Evolutionary conservation across 129 eudicot species (phyloP), one percentile per base, ranked within the genome.

Genomic region (Calendula officinalis): DNA sequence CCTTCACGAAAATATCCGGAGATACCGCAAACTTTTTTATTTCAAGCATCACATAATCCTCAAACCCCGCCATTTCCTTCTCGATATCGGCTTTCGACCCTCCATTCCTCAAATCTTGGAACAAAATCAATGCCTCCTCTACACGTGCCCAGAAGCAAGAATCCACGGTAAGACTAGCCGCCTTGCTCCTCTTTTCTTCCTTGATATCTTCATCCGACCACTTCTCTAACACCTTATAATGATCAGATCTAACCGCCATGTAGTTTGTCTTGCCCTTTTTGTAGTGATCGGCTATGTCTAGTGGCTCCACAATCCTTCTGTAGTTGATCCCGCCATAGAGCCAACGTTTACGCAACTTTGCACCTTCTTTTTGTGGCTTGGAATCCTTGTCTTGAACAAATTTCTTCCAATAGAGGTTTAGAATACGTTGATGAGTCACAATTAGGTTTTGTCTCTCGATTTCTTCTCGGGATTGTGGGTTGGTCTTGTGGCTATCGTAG

Each of bases 141-240:
- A 80, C 90, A 27, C 49, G 63, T 2, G 90, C 90, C 90, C 90
- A 84, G 33, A 84, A 84, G 39, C 86, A 74, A 40, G 90, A 77
- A 67, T 84, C 86, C 35, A 77, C 81, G 0, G 83, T 84, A 22
- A 71, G 63, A 60, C 81, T 77, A n/a, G 69, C 60, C 36, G 84
- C 66, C 44, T 71, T 22, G 7, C 12, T 57, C 5, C 60, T 67
- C 32, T 62, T 70, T 55, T 5, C 66, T 5, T 13, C 60, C 34
- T 48, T 66, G 14, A 77, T 67, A 3, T 75, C 78, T 34, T 37
- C 78, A 30, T 62, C 63, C 30, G 14, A 40, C 90, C 84, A 84
- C 52, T 67, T 52, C 69, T 84, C 83, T 30, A 84, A 57, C 63
- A 66, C 34, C 49, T 60, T 57, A 60, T 74, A 77, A 53, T 77